phyloP scores from a whole-genome alignment of 192 early-diverging fungal species.

The Dimargaris verticillata region DNA sequence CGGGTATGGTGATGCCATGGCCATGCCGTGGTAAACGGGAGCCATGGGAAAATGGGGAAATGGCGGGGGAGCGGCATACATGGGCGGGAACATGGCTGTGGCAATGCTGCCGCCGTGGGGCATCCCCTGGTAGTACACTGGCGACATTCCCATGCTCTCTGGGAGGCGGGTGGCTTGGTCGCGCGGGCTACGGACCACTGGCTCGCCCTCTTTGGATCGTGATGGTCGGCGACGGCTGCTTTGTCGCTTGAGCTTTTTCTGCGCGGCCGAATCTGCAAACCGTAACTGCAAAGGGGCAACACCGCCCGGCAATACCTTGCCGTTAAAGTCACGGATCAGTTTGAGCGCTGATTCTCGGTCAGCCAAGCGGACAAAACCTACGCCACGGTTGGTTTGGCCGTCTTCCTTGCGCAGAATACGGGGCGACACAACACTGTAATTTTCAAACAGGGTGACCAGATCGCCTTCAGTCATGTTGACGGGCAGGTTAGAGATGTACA shows the following conservation, averaged over 20 bases:
- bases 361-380: conserved; percentile 63
- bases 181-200: background rate
- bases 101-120: background rate
- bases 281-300: conserved; percentile 53
- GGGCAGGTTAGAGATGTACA: conserved; percentile 75
- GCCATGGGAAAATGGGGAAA: conserved; percentile 10
- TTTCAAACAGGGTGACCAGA: conserved; percentile 44
- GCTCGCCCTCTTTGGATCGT: background rate
- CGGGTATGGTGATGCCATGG: background rate
- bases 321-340: conserved; percentile 52
- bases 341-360: conserved; percentile 46
- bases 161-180: background rate
- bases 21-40: background rate
- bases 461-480: conserved; percentile 51
- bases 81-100: conserved; percentile 1
- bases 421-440: conserved; percentile 47
- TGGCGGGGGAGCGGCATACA: background rate
- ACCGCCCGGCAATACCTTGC: conserved; percentile 35
- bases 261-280: conserved; percentile 61
- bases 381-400: conserved; percentile 49
- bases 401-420: conserved; percentile 54
- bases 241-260: conserved; percentile 60
- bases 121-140: conserved; percentile 4
- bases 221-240: conserved; percentile 17
- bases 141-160: background rate